phyloP scores from a whole-genome alignment of 2,329 filamentous ascomycete genomes.

The Exutisphaerella laricina region DNA sequence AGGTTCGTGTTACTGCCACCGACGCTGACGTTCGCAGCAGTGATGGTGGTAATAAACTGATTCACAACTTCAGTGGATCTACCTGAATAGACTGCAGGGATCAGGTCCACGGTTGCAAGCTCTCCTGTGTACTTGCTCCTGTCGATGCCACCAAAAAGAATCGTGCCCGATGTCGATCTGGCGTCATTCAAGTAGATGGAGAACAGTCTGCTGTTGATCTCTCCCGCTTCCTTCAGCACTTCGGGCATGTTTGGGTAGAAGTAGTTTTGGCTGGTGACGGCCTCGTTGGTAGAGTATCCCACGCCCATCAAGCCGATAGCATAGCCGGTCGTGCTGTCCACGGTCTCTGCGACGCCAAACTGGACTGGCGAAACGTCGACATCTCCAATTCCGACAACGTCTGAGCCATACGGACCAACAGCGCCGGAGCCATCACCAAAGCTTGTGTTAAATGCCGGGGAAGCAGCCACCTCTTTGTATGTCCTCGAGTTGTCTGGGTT shows the following conservation, averaged over 20 bases:
- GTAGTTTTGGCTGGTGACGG: conserved; percentile 12
- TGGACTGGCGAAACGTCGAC: conserved; percentile 27
- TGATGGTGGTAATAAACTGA: conserved; percentile 29
- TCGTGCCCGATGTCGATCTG: conserved; percentile 23
- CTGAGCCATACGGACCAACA: conserved; percentile 26
- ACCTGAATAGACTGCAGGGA: conserved; percentile 19
- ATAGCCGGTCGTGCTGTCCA: conserved; percentile 27
- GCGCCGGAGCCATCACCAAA: conserved; percentile 30
- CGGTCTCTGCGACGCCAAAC: conserved; percentile 28
- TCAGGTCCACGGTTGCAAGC: conserved; percentile 30
- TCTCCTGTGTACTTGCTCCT: conserved; percentile 28
- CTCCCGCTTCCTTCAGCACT: conserved; percentile 27
- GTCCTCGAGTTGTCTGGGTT: conserved; percentile 24
- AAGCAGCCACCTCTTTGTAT: conserved; percentile 22
- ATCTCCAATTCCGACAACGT: conserved; percentile 29
- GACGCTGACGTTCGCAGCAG: conserved; percentile 21
- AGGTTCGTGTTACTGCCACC: conserved; percentile 16
- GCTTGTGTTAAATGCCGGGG: conserved; percentile 27
- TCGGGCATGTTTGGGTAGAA: conserved; percentile 33
- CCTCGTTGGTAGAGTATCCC: conserved; percentile 29
- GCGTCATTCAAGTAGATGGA: conserved; percentile 31
- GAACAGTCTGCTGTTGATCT: conserved; percentile 30
- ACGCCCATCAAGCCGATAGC: conserved; percentile 32
- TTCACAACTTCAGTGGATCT: conserved; percentile 15
- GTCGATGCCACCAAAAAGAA: conserved; percentile 35